phyloP scores from a whole-genome alignment of 495 filamentous ascomycete species.

The Penicillium cataractarum region DNA sequence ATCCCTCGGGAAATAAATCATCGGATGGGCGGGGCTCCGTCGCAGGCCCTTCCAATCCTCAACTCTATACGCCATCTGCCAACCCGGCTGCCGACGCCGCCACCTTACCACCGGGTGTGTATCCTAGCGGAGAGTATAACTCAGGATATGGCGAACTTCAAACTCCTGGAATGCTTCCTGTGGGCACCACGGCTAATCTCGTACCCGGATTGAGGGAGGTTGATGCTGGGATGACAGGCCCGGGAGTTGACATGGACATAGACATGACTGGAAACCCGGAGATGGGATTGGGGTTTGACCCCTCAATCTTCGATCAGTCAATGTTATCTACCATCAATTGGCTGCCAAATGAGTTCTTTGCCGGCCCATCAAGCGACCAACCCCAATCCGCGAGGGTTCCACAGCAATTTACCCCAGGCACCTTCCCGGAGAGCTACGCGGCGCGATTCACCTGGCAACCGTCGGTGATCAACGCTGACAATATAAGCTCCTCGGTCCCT shows the following conservation, averaged over 20 bases:
- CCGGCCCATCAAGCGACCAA: conserved; percentile 17
- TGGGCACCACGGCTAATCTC: conserved; percentile 10
- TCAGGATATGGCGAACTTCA: conserved; percentile 19
- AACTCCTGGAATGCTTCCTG: conserved; percentile 18
- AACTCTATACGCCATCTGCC: conserved; percentile 14
- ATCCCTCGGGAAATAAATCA: background rate
- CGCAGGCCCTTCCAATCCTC: conserved; percentile 6
- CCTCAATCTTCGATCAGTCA: conserved; percentile 31
- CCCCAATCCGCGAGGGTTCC: conserved; percentile 13
- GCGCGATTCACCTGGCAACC: conserved; percentile 37
- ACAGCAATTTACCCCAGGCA: conserved; percentile 25
- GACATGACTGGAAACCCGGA: conserved; percentile 29
- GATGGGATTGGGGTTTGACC: conserved; percentile 27
- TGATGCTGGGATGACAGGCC: conserved; percentile 19
- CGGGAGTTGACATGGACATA: conserved; percentile 25
- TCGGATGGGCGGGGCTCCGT: conserved; percentile 14
- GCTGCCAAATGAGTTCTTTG: conserved; percentile 36
- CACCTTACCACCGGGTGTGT: conserved; percentile 13
- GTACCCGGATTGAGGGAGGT: conserved; percentile 16
- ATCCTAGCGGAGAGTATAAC: conserved; percentile 13
- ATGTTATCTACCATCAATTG: conserved; percentile 42
- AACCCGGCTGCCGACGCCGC: conserved; percentile 7
- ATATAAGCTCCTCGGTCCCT: conserved; percentile 22
- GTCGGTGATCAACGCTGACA: conserved; percentile 27
- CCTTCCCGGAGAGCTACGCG: conserved; percentile 20